Percentiles rank a stretch among this genome's conserved stretches.
Conservation (phyloP, 2,329 filamentous ascomycete species). For the Mollisiaceae sp. region DNA sequence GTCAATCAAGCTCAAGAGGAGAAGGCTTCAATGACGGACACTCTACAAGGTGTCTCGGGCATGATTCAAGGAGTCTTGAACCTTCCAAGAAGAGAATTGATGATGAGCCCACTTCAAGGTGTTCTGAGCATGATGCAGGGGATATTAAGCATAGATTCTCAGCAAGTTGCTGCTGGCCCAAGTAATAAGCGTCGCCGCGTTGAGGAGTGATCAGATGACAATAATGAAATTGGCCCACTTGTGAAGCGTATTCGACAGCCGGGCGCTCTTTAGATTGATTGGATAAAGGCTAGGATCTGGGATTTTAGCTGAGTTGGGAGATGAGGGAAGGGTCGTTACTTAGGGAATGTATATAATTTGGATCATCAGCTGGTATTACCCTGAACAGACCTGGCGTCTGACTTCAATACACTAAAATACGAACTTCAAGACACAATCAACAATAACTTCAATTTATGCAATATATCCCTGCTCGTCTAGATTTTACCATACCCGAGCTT, state of each 20-base stretch:
- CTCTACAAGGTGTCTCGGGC: constrained; percentile 8
- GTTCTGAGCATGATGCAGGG: constrained; percentile 12
- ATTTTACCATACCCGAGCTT: too few relatives aligned
- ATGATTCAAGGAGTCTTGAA: constrained; percentile 18
- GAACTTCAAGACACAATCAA: too few relatives aligned
- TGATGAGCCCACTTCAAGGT: constrained; percentile 7
- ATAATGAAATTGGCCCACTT: background rate
- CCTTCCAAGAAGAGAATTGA: background rate
- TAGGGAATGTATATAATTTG: too few relatives aligned
- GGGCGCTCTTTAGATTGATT: too few relatives aligned
- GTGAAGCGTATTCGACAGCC: background rate
- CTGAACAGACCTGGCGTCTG: too few relatives aligned
- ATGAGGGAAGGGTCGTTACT: too few relatives aligned
- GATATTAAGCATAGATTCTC: constrained; percentile 4
- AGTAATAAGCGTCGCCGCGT: constrained; percentile 4
- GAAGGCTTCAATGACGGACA: constrained; percentile 2
- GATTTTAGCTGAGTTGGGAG: too few relatives aligned
- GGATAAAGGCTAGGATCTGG: too few relatives aligned
- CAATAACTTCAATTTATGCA: too few relatives aligned
- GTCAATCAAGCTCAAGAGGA: constrained; percentile 9
- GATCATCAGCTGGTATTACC: too few relatives aligned
- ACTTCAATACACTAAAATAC: too few relatives aligned
- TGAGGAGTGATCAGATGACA: background rate
- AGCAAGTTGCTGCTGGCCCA: background rate
- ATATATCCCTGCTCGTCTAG: too few relatives aligned